Evolutionary conservation across 164 flowering plant genomes (phyloP).

Genomic region (Buxus sempervirens): DNA sequence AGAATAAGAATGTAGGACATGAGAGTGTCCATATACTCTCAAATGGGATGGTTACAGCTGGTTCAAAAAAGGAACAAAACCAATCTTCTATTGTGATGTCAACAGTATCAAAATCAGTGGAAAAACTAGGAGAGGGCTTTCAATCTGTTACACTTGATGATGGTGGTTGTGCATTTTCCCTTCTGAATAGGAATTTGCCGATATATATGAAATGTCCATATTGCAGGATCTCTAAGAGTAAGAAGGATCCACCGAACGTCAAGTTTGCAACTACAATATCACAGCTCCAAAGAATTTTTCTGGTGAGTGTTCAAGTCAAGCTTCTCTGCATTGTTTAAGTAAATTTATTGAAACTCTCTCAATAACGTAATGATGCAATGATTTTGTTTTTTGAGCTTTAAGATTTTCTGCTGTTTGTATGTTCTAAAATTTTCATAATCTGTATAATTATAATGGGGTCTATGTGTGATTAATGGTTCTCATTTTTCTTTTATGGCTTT

Average conservation of each 20-base stretch:
- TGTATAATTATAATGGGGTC: neutral
- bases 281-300: conserved; percentile 90
- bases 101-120: conserved; percentile 16
- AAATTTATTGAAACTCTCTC: neutral
- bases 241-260: conserved; percentile 37
- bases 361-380: neutral
- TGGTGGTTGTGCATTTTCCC: conserved; percentile 49
- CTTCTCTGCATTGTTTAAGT: conserved; percentile 1
- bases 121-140: conserved; percentile 32
- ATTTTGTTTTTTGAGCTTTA: neutral
- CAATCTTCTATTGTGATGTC: conserved; percentile 19
- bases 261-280: conserved; percentile 72
- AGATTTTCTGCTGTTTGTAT: neutral
- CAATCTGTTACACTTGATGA: conserved; percentile 46
- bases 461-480: neutral
- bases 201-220: conserved; percentile 84
- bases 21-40: conserved; percentile 36
- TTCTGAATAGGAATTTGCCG: conserved; percentile 75
- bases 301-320: conserved; percentile 44
- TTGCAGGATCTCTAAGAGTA: conserved; percentile 47
- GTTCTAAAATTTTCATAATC: too few species aligned
- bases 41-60: conserved; percentile 23
- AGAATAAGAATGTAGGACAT: conserved; percentile 30
- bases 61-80: conserved; percentile 31
- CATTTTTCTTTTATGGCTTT: neutral